A percentile compares a stretch with the other conserved stretches of the same genome.
phyloP scores from a whole-genome alignment of 192 early-diverging fungal genomes.

The Entomortierella parvispora region DNA sequence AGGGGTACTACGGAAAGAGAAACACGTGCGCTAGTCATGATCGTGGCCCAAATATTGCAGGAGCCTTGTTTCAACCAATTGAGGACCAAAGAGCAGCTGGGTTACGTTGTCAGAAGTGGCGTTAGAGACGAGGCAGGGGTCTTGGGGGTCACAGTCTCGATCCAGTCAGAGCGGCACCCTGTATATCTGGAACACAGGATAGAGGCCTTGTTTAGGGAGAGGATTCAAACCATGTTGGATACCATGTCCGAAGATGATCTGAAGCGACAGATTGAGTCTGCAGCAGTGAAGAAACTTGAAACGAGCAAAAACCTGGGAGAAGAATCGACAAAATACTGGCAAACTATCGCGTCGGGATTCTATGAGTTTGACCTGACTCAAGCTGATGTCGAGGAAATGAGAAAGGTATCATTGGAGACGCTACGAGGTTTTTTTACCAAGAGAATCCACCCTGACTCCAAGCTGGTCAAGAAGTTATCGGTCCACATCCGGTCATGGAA shows the following conservation, averaged over 20 bases:
- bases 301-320: conserved; percentile 81
- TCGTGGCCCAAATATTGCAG: conserved; percentile 76
- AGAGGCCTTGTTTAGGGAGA: conserved; percentile 67
- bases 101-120: conserved; percentile 71
- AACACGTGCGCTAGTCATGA: conserved; percentile 61
- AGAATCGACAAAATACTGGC: conserved; percentile 75
- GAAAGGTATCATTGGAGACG: conserved; percentile 27
- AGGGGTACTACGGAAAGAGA: too few species aligned
- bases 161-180: conserved; percentile 88
- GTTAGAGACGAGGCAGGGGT: conserved; percentile 62
- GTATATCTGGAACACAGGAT: conserved; percentile 78
- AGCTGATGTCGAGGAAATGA: conserved; percentile 14
- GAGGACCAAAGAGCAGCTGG: conserved; percentile 87
- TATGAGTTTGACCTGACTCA: conserved; percentile 77
- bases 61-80: conserved; percentile 95
- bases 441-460: not conserved
- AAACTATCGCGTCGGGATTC: conserved; percentile 70
- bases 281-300: conserved; percentile 71
- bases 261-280: conserved; percentile 70
- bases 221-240: conserved; percentile 42
- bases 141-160: conserved; percentile 73
- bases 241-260: conserved; percentile 76
- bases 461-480: conserved; percentile 32
- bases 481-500: conserved; percentile 58
- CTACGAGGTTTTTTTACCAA: conserved; percentile 17